Evolutionary conservation across 2,329 filamentous ascomycete genomes (phyloP).

Genomic region (Colletotrichum noveboracense): DNA sequence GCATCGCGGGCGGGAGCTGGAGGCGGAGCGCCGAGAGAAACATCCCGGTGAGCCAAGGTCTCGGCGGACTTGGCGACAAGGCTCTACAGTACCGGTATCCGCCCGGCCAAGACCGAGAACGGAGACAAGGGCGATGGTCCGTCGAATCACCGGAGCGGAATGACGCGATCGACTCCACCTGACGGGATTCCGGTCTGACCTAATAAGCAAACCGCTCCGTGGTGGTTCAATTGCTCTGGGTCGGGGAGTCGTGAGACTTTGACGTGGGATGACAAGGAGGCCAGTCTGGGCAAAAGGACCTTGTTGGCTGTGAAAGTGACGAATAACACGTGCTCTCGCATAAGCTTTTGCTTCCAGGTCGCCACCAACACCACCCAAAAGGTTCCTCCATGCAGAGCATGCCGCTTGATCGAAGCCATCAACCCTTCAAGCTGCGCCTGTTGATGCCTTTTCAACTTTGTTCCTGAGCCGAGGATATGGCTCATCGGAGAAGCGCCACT

Average conservation of each 20-base stretch:
- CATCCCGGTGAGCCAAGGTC: conserved; percentile 5
- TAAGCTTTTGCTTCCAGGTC: too few relatives aligned
- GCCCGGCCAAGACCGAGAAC: conserved; percentile 10
- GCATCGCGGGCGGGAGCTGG: neutral
- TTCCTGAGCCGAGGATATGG: neutral
- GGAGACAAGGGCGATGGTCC: neutral
- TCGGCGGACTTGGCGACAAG: conserved; percentile 16
- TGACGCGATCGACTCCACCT: neutral
- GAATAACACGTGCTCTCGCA: neutral
- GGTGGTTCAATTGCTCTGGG: neutral
- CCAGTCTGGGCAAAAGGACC: neutral
- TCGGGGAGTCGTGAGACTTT: neutral
- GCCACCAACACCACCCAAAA: neutral
- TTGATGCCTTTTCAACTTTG: neutral
- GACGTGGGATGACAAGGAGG: neutral
- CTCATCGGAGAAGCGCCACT: neutral
- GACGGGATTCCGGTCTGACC: neutral
- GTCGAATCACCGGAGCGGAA: conserved; percentile 9
- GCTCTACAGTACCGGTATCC: neutral
- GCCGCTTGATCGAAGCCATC: neutral
- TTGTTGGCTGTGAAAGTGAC: neutral
- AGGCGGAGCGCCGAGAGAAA: neutral
- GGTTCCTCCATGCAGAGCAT: neutral
- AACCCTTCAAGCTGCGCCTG: neutral
- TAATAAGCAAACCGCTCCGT: neutral